Evolutionary conservation across 1,284 basidiomycete species (phyloP).

Genomic region (Pseudozyma flocculosa): DNA sequence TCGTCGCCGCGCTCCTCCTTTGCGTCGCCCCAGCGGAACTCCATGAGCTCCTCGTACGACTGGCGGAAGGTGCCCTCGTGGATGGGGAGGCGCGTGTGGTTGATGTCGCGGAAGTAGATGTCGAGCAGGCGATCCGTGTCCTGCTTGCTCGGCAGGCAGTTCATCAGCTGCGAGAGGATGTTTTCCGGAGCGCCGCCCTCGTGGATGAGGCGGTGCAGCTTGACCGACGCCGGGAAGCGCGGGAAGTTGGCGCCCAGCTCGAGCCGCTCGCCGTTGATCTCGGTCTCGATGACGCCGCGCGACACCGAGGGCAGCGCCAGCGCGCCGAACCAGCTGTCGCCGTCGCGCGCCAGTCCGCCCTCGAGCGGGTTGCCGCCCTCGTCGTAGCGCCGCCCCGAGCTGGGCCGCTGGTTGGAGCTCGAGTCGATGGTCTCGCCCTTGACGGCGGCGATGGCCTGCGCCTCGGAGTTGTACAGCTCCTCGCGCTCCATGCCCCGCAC

Average conservation of each 20-base stretch:
- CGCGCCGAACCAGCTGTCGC: constrained; percentile 52
- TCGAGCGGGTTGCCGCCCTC: constrained; percentile 43
- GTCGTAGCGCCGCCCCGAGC: constrained; percentile 22
- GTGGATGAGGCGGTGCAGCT: constrained; percentile 47
- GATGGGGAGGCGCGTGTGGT: constrained; percentile 90
- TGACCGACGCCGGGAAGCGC: constrained; percentile 47
- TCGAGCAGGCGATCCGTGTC: constrained; percentile 45
- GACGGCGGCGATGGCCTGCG: constrained; percentile 30
- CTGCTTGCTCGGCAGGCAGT: constrained; percentile 37
- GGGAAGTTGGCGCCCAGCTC: constrained; percentile 51
- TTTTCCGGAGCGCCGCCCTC: constrained; percentile 51
- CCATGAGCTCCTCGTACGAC: constrained; percentile 76
- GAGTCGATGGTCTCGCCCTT: constrained; percentile 37
- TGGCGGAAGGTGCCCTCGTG: constrained; percentile 80
- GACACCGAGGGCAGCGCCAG: constrained; percentile 52
- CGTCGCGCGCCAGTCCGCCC: constrained; percentile 48
- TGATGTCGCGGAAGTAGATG: constrained; percentile 64
- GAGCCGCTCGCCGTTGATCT: constrained; percentile 51
- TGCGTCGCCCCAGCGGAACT: constrained; percentile 55
- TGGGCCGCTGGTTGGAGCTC: constrained; percentile 6
- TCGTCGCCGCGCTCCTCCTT: constrained; percentile 59
- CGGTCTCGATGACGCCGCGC: constrained; percentile 46
- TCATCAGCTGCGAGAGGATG: constrained; percentile 47
- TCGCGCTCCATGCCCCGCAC: constrained; percentile 46
- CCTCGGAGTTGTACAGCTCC: constrained; percentile 45